Base-by-base conservation (phyloP, 1,284 basidiomycete genomes). In the Boletus mariae region DNA sequence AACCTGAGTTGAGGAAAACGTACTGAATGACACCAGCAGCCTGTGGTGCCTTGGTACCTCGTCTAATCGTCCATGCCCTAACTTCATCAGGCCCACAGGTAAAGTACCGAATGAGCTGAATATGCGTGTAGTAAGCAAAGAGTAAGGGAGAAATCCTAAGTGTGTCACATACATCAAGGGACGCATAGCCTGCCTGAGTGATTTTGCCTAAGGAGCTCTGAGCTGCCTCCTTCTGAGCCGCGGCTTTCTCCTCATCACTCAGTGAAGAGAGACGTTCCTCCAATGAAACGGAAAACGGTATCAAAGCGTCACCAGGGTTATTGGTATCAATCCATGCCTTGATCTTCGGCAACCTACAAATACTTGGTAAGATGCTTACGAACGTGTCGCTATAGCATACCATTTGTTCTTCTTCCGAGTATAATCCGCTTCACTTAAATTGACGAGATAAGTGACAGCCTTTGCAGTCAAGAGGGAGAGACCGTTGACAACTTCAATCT, bases 371-470 rank as follows among this genome's bases (percentile, higher is more conserved):
- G 28, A 13, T 43, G 13, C 6, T 1, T 12, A 40, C 12, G 34
- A 44, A 20, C 32, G 5, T 7, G 41, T 23, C 35, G 11, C 25
- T 26, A 38, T n/a, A 61, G 40, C 71, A 25, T 53, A 87, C 94
- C 96, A 99, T 79, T 98, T 99, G 80, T 98, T 99, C 87, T 98
- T 99, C 77, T 97, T 98, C 57, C 97, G 86, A 55, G 93, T 77
- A 68, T 93, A 99, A 73, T 99, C 97, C 61, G 84, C 84, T 73
- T 99, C 96, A 57, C 92, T 94, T 50, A 99, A 77, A 75, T 99
- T 99, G 73, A 99, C 94, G 45, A 99, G 90, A 77, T 99, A 99
- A 53, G 92, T 98, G 61, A 99, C 94, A 43, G 96, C 92, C 72
- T 99, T 99, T 57, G 97, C 95, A 23, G 96, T 98, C 47, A 99